phyloP scores from a whole-genome alignment of 2,329 filamentous ascomycete species.

The Ascochyta rabiei region DNA sequence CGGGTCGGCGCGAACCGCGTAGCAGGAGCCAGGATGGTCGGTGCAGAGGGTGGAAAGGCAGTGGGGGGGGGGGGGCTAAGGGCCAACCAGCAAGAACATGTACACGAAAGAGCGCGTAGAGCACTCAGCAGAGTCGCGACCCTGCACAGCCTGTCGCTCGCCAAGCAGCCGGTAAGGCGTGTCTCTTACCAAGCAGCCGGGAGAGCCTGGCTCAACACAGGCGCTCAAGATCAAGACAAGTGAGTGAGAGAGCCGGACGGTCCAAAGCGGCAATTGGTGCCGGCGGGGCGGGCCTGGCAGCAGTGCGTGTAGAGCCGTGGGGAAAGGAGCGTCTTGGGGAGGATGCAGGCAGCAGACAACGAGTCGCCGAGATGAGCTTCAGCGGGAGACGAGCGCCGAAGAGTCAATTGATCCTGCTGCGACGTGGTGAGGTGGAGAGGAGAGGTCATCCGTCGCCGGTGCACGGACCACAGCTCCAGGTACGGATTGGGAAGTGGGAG shows the following conservation, averaged over 20 bases:
- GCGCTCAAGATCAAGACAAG: conserved; percentile 25
- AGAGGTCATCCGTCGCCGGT: not conserved
- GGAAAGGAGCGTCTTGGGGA: conserved; percentile 2
- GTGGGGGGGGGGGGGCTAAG: not conserved
- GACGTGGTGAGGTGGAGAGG: conserved; percentile 1
- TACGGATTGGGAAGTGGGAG: conserved; percentile 6
- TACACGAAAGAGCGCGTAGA: conserved; percentile 17
- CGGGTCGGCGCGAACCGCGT: conserved; percentile 16
- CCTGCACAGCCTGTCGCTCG: conserved; percentile 11
- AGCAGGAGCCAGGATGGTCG: conserved; percentile 7
- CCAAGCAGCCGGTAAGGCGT: not conserved
- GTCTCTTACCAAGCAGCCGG: conserved; percentile 18
- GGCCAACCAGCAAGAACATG: not conserved
- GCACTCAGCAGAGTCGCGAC: not conserved
- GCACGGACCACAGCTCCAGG: conserved; percentile 6
- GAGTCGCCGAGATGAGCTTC: conserved; percentile 4
- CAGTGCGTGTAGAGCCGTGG: conserved; percentile 14
- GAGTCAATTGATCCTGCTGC: conserved; percentile 5
- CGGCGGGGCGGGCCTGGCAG: conserved; percentile 28
- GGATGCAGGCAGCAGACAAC: not conserved
- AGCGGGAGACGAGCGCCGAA: not conserved
- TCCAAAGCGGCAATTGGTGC: conserved; percentile 35
- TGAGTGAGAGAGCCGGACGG: conserved; percentile 29
- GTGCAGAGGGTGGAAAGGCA: not conserved
- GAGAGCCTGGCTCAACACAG: conserved; percentile 18